Evolutionary conservation across 2,329 filamentous ascomycete species (phyloP), one percentile per base, ranked within the genome.

Genomic region (Calonectria ilicicola): DNA sequence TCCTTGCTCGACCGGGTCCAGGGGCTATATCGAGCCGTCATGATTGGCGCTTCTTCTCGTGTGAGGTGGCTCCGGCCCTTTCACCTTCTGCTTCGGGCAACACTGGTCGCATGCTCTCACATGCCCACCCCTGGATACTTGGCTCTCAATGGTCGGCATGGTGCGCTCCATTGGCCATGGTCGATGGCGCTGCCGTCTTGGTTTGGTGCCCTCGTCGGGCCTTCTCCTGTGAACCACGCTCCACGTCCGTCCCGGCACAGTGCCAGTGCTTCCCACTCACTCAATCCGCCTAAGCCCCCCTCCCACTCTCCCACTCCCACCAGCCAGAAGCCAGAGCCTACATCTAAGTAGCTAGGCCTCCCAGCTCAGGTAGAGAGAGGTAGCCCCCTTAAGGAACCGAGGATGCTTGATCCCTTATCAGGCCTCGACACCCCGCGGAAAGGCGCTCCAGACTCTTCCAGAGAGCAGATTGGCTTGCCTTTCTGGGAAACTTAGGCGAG

Each of bases 81-180:
- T 76, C 80, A 83, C 82, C 82, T 83, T 83, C 82, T 83, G 69
- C 75, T 83, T 83, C 76, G 76, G 82, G 82, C 74, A 74, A 73
- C 69, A 78, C 35, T 77, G 78, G 82, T 83, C 78, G 81, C 79
- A 82, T 82, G 78, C 78, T 78, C 80, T 75, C 78, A 76, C 77
- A 79, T 77, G 75, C 77, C 78, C 72, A 74, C 77, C 76, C 75
- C 76, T 77, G 79, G 65, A 74, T 44, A 17, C 75, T 74, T 67
- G 66, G 65, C 75, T 65, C 76, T 81, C 75, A 80, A 74, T 82
- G 80, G 80, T 73, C 75, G 67, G 75, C 56, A 58, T n/a, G 26
- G 27, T 60, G 62, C 67, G 69, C 62, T 60, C 62, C 72, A 70
- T 77, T 56, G 49, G 66, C 69, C 69, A 72, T 74, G 67, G 67